phyloP scores from a whole-genome alignment of 2,329 filamentous ascomycete genomes.

The Westerdykella ornata region DNA sequence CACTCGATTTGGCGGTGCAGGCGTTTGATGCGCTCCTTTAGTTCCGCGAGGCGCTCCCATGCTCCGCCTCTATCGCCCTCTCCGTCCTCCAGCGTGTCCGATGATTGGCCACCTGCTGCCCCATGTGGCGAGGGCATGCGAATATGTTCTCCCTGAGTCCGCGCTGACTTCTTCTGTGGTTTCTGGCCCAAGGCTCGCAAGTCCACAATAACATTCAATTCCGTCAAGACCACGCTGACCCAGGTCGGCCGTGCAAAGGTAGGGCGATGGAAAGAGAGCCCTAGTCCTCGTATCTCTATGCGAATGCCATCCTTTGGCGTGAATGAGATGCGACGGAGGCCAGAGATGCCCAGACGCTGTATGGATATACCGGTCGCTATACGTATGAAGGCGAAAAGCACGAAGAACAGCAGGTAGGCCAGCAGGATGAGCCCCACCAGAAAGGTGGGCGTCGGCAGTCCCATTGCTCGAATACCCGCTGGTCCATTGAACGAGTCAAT shows the following conservation, averaged over 20 bases:
- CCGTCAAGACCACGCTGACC: conserved; percentile 82
- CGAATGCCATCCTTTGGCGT: conserved; percentile 81
- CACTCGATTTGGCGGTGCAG: conserved; percentile 82
- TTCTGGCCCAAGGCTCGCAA: conserved; percentile 53
- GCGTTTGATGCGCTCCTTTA: conserved; percentile 80
- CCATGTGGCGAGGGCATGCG: not conserved
- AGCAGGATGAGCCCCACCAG: conserved; percentile 79
- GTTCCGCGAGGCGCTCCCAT: conserved; percentile 69
- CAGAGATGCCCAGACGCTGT: conserved; percentile 88
- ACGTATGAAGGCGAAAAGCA: conserved; percentile 85
- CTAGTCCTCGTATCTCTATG: conserved; percentile 82
- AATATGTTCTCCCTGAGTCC: conserved; percentile 20
- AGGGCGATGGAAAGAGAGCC: conserved; percentile 81
- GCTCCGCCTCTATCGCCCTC: conserved; percentile 55
- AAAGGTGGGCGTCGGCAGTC: conserved; percentile 54
- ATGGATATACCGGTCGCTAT: conserved; percentile 93
- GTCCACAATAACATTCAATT: conserved; percentile 78
- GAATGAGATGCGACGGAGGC: conserved; percentile 83
- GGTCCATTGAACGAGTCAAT: conserved; percentile 16
- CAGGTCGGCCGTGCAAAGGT: conserved; percentile 97
- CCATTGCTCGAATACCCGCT: conserved; percentile 36
- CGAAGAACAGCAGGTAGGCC: conserved; percentile 83
- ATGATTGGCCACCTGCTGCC: conserved; percentile 17
- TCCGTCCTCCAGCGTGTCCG: conserved; percentile 15
- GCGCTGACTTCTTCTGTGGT: conserved; percentile 25